These are phyloP conservation scores for Pyrenophora teres DNA, from an alignment of 2,329 filamentous ascomycete species.

Conservation along the genomic window DNA sequence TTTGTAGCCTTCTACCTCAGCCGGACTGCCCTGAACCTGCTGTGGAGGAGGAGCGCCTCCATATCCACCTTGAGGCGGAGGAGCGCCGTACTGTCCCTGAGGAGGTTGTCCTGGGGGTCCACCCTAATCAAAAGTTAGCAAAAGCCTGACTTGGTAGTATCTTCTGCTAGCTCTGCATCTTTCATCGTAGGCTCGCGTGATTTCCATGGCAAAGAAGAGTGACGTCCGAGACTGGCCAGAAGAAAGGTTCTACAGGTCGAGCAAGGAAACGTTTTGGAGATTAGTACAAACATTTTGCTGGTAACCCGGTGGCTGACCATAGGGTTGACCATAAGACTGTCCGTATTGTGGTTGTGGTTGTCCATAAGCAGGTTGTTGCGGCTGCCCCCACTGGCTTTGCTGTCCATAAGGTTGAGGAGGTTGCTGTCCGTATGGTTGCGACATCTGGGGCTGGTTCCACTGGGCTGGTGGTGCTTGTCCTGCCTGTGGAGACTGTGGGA, in stretches of 20 bases:
- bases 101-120: slow-evolving; percentile 34
- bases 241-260: no score
- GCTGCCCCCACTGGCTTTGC: slow-evolving; percentile 29
- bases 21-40: slow-evolving; percentile 52
- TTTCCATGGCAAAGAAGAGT: neutral
- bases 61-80: slow-evolving; percentile 41
- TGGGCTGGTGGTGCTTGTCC: slow-evolving; percentile 26
- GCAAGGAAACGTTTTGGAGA: neutral
- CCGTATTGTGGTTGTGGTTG: slow-evolving; percentile 43
- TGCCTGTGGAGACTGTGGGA: slow-evolving; percentile 24
- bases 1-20: slow-evolving; percentile 61
- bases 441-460: slow-evolving; percentile 31
- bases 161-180: slow-evolving; percentile 24
- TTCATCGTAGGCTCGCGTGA: slow-evolving; percentile 1
- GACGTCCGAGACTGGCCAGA: no score
- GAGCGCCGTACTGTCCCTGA: slow-evolving; percentile 43
- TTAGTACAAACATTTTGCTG: slow-evolving; percentile 29
- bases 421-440: slow-evolving; percentile 41
- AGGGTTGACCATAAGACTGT: slow-evolving; percentile 42
- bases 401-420: slow-evolving; percentile 31
- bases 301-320: slow-evolving; percentile 34
- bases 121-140: slow-evolving; percentile 29
- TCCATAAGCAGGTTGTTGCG: slow-evolving; percentile 23
- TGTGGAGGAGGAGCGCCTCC: slow-evolving; percentile 42
- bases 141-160: neutral